Percentiles rank a stretch among this genome's conserved stretches.
Conservation (phyloP, 257 asterid species). For the Nemophila menziesii region DNA sequence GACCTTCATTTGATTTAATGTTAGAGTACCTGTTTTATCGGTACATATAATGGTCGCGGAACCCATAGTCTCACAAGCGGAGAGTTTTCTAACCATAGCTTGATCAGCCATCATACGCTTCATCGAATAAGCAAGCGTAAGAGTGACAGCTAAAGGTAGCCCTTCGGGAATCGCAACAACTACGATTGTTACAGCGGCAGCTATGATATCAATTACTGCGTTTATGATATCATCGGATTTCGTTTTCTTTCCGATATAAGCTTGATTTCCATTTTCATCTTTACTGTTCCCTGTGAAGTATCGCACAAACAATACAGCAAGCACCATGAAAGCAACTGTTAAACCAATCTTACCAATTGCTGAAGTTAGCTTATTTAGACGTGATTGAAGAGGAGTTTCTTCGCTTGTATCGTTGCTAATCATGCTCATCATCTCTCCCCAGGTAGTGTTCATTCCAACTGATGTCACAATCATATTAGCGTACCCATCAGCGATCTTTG, state of each 20-base stretch:
- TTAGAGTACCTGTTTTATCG: constrained; percentile 41
- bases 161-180: constrained; percentile 57
- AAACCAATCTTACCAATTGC: constrained; percentile 36
- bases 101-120: constrained; percentile 47
- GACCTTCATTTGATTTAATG: constrained; percentile 34
- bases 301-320: constrained; percentile 27
- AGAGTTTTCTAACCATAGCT: constrained; percentile 48
- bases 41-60: constrained; percentile 44
- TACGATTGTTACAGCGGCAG: constrained; percentile 36
- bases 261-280: constrained; percentile 22
- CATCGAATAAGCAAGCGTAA: constrained; percentile 49
- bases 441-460: constrained; percentile 31
- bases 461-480: constrained; percentile 36
- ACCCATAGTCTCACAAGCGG: constrained; percentile 46
- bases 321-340: constrained; percentile 33
- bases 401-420: constrained; percentile 21
- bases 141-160: constrained; percentile 39
- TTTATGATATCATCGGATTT: constrained; percentile 27
- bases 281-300: constrained; percentile 33
- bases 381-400: constrained; percentile 38
- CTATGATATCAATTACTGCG: constrained; percentile 28
- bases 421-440: constrained; percentile 49
- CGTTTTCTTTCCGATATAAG: constrained; percentile 23
- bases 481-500: constrained; percentile 30
- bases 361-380: constrained; percentile 34